A percentile compares a stretch with the other conserved stretches of the same genome.
These are phyloP conservation scores for Termitomyces sp. DNA, from an alignment of 768 basidiomycete genomes.

Conservation along the genomic window DNA sequence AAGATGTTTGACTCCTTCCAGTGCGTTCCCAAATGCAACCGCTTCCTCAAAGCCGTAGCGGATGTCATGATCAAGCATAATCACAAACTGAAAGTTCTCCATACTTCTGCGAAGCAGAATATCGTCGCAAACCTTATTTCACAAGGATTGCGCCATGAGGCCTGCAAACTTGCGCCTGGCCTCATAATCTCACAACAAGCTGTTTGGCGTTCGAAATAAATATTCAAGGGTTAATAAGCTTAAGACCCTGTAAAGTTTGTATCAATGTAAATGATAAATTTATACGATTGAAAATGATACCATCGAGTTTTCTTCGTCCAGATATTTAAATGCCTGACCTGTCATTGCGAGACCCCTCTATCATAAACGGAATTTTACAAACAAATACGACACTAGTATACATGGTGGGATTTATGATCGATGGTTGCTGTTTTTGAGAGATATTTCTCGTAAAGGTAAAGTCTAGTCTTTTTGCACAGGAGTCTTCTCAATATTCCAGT, in stretches of 20 bases:
- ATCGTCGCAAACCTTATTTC: background rate
- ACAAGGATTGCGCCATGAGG: background rate
- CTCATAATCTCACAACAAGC: background rate
- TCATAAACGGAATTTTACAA: background rate
- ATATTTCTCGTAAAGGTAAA: background rate
- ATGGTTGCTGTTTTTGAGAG: background rate
- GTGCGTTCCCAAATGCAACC: background rate
- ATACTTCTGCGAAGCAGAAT: background rate
- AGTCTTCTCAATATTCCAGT: constrained; percentile 68
- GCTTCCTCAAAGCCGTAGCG: background rate
- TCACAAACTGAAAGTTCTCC: background rate
- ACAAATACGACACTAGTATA: background rate
- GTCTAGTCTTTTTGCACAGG: constrained; percentile 16
- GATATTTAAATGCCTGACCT: no score
- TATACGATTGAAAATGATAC: background rate
- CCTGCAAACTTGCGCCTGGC: background rate
- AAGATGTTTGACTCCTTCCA: background rate
- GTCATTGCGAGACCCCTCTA: no score
- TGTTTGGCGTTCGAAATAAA: background rate
- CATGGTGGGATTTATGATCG: background rate
- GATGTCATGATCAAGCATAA: constrained; percentile 1
- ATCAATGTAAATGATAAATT: background rate
- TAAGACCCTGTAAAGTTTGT: no score
- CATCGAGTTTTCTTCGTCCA: background rate
- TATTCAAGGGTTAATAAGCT: background rate